A percentile compares a stretch with the other conserved stretches of the same genome.
phyloP scores from a whole-genome alignment of 1,284 basidiomycete genomes.

The Cryptococcus hybrid region DNA sequence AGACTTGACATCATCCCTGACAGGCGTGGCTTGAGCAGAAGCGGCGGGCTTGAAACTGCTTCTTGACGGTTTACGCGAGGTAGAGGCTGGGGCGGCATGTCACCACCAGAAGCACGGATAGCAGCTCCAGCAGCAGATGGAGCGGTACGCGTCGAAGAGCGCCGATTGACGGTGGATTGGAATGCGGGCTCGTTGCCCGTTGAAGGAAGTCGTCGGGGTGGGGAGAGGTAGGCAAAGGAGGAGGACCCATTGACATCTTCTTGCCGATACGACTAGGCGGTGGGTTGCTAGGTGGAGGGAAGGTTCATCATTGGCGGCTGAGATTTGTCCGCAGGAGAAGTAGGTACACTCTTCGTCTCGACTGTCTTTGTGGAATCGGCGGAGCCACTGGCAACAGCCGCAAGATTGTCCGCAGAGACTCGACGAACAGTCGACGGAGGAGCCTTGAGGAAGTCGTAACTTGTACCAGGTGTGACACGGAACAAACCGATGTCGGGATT shows the following conservation, averaged over 20 bases:
- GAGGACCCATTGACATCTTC: constrained; percentile 55
- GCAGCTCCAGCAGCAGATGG: constrained; percentile 54
- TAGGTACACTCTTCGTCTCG: constrained; percentile 34
- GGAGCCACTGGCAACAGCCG: constrained; percentile 9
- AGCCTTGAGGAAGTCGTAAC: constrained; percentile 51
- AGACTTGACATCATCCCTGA: constrained; percentile 49
- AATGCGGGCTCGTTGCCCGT: constrained; percentile 77
- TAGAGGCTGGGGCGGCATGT: constrained; percentile 61
- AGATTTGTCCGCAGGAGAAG: constrained; percentile 59
- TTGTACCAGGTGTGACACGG: constrained; percentile 41
- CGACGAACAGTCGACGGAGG: constrained; percentile 34
- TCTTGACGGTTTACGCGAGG: constrained; percentile 71
- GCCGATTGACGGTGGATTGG: constrained; percentile 38
- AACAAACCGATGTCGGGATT: constrained; percentile 44
- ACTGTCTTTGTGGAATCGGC: constrained; percentile 15
- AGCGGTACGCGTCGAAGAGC: constrained; percentile 53
- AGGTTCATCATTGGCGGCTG: constrained; percentile 74
- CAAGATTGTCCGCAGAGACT: constrained; percentile 20
- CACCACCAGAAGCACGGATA: constrained; percentile 57
- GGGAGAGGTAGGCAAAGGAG: constrained; percentile 80
- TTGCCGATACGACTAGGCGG: constrained; percentile 60
- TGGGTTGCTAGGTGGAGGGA: constrained; percentile 72
- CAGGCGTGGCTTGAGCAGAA: constrained; percentile 13
- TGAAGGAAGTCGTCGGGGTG: constrained; percentile 83
- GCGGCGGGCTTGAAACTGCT: constrained; percentile 63